These are phyloP conservation scores for Auricularia sp. DNA, from an alignment of 768 basidiomycete species.

Conservation along the genomic window DNA sequence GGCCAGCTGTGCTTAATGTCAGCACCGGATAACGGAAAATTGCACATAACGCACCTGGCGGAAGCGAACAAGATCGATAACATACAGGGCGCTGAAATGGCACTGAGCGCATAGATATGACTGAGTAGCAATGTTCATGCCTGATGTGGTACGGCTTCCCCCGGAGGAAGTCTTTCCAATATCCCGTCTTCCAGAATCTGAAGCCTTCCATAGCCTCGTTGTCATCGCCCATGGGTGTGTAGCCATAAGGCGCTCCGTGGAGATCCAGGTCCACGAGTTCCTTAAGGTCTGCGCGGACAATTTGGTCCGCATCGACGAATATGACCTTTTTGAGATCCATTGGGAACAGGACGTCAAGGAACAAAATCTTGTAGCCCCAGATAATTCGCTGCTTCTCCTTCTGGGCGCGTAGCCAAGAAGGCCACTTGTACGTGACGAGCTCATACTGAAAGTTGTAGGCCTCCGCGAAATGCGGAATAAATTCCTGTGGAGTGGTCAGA, in stretches of 20 bases:
- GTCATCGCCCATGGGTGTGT: conserved; percentile 96
- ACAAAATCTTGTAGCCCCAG: conserved; percentile 99
- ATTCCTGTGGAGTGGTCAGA: conserved; percentile 47
- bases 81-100: conserved; percentile 72
- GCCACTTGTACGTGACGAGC: conserved; percentile 98
- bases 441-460: conserved; percentile 95
- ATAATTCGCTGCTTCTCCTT: conserved; percentile 97
- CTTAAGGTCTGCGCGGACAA: conserved; percentile 91
- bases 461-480: conserved; percentile 84
- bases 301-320: conserved; percentile 97
- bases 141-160: conserved; percentile 93
- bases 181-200: conserved; percentile 97
- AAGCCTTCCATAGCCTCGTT: conserved; percentile 95
- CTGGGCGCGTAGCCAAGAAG: conserved; percentile 92
- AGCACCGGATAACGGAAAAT: conserved; percentile 15
- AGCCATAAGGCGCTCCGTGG: conserved; percentile 88
- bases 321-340: conserved; percentile 99
- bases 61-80: conserved; percentile 91
- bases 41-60: conserved; percentile 56
- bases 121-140: conserved; percentile 30
- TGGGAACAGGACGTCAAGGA: conserved; percentile 97
- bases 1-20: conserved; percentile 32
- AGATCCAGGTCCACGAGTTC: conserved; percentile 91
- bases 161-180: conserved; percentile 81
- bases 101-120: background rate